These are phyloP conservation scores for Tetrapyrgos nigripes DNA, from an alignment of 1,284 basidiomycete species.

Conservation along the genomic window DNA sequence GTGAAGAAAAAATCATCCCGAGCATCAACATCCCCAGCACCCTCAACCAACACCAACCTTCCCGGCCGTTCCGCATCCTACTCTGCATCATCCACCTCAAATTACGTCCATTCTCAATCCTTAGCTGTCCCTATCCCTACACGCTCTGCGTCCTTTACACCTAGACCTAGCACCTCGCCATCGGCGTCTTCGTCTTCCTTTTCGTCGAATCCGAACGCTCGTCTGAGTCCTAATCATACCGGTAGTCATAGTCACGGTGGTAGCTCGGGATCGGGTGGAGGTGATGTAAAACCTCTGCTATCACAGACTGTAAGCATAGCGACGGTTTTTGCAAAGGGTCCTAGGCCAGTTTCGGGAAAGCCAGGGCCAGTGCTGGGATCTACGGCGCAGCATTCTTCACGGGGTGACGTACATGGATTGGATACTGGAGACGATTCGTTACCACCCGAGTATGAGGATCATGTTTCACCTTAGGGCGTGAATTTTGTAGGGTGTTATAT, in stretches of 20 bases:
- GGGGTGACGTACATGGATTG: too few species aligned
- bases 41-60: too few species aligned
- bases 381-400: too few species aligned
- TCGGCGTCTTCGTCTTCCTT: slow-evolving; percentile 16
- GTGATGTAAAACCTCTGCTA: slow-evolving; percentile 17
- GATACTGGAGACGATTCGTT: background rate
- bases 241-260: too few species aligned
- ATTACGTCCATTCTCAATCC: background rate
- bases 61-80: too few species aligned
- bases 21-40: background rate
- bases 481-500: too few species aligned
- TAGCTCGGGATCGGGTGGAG: background rate
- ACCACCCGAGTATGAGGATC: background rate
- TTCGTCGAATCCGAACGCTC: too few species aligned
- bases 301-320: slow-evolving; percentile 36
- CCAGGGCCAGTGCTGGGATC: too few species aligned
- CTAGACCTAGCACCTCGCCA: background rate
- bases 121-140: background rate
- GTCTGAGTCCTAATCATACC: too few species aligned
- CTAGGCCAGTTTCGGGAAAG: slow-evolving; percentile 25
- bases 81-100: background rate
- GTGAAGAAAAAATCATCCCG: background rate
- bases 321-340: slow-evolving; percentile 36
- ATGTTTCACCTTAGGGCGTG: too few species aligned
- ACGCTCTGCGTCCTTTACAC: background rate